Base-by-base conservation (phyloP, 1,284 basidiomycete species). In the Leccinum subatratum region DNA sequence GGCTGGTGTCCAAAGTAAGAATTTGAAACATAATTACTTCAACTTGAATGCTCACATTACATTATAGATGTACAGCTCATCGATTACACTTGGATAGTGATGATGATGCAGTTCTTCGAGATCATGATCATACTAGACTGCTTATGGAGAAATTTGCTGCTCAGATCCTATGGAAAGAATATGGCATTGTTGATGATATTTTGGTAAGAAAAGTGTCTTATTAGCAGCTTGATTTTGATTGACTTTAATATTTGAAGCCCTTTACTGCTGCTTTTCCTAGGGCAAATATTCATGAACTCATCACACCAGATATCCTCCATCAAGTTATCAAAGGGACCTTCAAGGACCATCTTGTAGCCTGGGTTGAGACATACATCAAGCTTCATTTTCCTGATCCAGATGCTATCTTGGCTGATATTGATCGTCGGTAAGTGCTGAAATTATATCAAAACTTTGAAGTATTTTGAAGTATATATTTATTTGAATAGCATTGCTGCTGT, bases 1-100 rank as follows among this genome's bases (percentile, higher is more conserved):
- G 48, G 62, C 25, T 63, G 48, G 32, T 63, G 48, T 54, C 2
- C 32, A 6, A 54, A 54, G 62, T 63, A 56, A 51, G 48, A n/a
- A 16, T 28, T 57, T 57, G 51, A 54, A 14, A 22, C 12, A 48
- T 48, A 11, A n/a, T 48, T 16, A 39, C 14, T 39, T 39, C 37
- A 37, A 37, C 37, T 37, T 39, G 14, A 39, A 39, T 7, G 14
- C 37, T 39, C n/a, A 48, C 20, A n/a, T 28, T 28, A 28, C 28
- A 28, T 28, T 28, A 28, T 28, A 28, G 14, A 54, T 54, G 12
- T 54, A 12, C 22, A 22, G 11, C 51, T 54, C 11, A 54, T 3
- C 11, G 11, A 12, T 3, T 7, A 6, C 6, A 54, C 1, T 54
- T 54, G 22, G 12, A 54, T 4, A 14, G 14, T 22, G 20, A 12